Evolutionary conservation across 495 filamentous ascomycete genomes (phyloP).

Genomic region (Xeromyces bisporus): DNA sequence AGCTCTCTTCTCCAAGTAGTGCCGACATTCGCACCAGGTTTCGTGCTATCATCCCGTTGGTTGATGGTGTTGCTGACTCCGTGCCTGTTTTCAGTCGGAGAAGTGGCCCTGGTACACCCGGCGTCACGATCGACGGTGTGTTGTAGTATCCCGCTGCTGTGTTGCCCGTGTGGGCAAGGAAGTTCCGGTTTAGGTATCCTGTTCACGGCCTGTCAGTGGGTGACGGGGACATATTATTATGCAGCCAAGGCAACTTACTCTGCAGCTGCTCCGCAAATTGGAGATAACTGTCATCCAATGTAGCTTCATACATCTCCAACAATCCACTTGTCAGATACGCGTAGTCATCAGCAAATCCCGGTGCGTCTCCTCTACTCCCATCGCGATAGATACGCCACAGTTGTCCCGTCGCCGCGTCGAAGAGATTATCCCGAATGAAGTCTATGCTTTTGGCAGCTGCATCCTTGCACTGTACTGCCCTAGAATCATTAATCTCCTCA

Average conservation of each 20-base stretch:
- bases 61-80: slow-evolving; percentile 74
- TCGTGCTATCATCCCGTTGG: slow-evolving; percentile 67
- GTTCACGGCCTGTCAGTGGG: slow-evolving; percentile 6
- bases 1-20: slow-evolving; percentile 49
- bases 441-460: slow-evolving; percentile 50
- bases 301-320: slow-evolving; percentile 75
- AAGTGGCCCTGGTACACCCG: slow-evolving; percentile 59
- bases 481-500: slow-evolving; percentile 37
- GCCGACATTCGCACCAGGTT: slow-evolving; percentile 69
- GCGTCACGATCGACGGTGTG: slow-evolving; percentile 43
- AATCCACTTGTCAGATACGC: slow-evolving; percentile 75
- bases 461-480: slow-evolving; percentile 39
- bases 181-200: slow-evolving; percentile 51
- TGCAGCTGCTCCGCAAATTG: slow-evolving; percentile 74
- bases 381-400: slow-evolving; percentile 67
- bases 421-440: slow-evolving; percentile 70
- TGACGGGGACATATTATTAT: neutral
- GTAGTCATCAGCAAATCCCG: slow-evolving; percentile 88
- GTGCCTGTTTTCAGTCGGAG: slow-evolving; percentile 86
- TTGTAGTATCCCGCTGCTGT: slow-evolving; percentile 66
- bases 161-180: slow-evolving; percentile 38
- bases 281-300: slow-evolving; percentile 63
- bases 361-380: slow-evolving; percentile 45
- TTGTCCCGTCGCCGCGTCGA: slow-evolving; percentile 40
- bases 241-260: slow-evolving; percentile 25